Evolutionary conservation across 352 stramenopile genomes (phyloP), one percentile per base, ranked within the genome.

Genomic region (Phytopythium litorale): DNA sequence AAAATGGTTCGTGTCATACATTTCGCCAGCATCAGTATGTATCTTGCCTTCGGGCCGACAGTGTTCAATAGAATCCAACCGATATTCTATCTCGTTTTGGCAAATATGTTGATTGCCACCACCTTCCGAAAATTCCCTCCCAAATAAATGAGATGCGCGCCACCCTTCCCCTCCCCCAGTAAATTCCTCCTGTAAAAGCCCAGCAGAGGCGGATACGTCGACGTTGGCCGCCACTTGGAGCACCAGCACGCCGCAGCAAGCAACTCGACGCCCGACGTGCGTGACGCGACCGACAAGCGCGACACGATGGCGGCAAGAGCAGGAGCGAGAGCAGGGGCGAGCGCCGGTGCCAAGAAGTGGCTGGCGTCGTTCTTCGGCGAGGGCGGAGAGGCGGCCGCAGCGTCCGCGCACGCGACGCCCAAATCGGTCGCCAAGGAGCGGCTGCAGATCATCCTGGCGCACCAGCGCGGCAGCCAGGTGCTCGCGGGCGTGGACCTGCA

Each of bases 391-490:
- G 55, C 67, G 35, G 54, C 70, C 2, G 7, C 9, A 4, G 52
- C 59, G 11, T 52, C 13, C 48, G 48, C 45, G 45, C 19, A 23
- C 9, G 48, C 65, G 30, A 81, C 73, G 15, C 91, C 86, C 68
- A 92, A 92, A 63, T 91, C 86, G 0, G 80, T 96, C 50, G 87
- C 82, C 32, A 96, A 96, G 65, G 87, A 96, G 67, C 82, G 87
- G 11, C 68, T 96, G 62, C 87, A 96, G 75, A 96, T 96, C 68
- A 96, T 96, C 54, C 65, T 96, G 38, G 86, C 87, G 65, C 87
- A 96, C 65, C 87, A 96, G 65, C 82, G 87, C 38, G 87, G 87
- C 63, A 89, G 73, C 30, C 86, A 94, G 55, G 79, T 94, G 71
- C 80, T 96, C 35, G 81, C 86, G 7, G 87, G 86, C 51, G 86